Evolutionary conservation across 441 rosid species (phyloP).

Genomic region (Pelargonium australe): DNA sequence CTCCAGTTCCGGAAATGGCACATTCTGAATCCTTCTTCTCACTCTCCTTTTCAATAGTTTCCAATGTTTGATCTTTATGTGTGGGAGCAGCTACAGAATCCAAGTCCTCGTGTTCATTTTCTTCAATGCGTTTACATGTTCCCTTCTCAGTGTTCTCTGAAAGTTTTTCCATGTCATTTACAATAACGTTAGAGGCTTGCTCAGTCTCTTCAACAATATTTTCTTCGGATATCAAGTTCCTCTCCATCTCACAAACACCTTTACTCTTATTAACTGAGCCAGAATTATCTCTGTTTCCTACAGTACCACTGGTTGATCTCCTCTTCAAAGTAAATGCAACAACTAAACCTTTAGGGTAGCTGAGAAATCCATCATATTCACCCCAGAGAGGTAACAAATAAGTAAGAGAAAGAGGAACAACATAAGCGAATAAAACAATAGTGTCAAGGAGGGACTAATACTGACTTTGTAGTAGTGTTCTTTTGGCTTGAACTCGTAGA

Average conservation of each 20-base stretch:
- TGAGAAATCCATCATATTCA: slow-evolving; percentile 18
- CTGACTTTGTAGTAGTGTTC: slow-evolving; percentile 7
- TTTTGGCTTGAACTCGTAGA: not conserved
- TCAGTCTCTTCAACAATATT: slow-evolving; percentile 18
- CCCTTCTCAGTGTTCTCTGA: slow-evolving; percentile 17
- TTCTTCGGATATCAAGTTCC: slow-evolving; percentile 20
- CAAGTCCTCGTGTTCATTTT: slow-evolving; percentile 15
- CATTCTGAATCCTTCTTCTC: not conserved
- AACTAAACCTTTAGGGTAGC: slow-evolving; percentile 35
- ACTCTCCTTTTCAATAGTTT: not conserved
- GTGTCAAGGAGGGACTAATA: slow-evolving; percentile 7
- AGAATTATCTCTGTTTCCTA: slow-evolving; percentile 18
- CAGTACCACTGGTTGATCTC: slow-evolving; percentile 19
- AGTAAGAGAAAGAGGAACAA: not conserved
- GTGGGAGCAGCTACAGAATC: not conserved
- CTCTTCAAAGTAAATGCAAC: slow-evolving; percentile 38
- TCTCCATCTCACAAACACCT: not conserved
- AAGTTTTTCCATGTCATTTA: slow-evolving; percentile 30
- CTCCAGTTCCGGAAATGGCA: not conserved
- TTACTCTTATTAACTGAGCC: not conserved
- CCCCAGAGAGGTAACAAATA: slow-evolving; percentile 8
- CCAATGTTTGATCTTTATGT: too few relatives aligned
- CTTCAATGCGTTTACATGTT: slow-evolving; percentile 21
- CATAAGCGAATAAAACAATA: not conserved
- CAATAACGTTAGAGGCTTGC: not conserved